Percentiles rank a stretch among this genome's conserved stretches.
These are phyloP conservation scores for Talaromyces stipitatus DNA, from an alignment of 495 filamentous ascomycete species.

Conservation along the genomic window DNA sequence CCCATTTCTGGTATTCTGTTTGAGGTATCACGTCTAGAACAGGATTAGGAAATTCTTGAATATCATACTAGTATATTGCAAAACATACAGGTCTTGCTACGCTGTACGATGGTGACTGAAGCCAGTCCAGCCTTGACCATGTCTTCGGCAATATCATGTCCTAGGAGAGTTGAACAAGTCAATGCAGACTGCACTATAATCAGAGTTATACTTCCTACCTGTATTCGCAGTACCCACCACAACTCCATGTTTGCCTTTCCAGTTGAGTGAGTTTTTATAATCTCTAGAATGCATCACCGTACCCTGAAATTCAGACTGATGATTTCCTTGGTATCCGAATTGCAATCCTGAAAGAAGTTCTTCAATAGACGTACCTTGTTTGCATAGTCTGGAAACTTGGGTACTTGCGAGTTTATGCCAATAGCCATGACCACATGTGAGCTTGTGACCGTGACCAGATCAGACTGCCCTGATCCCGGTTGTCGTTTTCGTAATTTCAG, in stretches of 20 bases:
- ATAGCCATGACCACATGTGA: slow-evolving; percentile 16
- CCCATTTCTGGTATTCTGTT: slow-evolving; percentile 11
- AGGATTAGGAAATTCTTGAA: no score
- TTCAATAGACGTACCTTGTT: slow-evolving; percentile 8
- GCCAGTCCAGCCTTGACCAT: slow-evolving; percentile 27
- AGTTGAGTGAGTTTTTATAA: slow-evolving; percentile 18
- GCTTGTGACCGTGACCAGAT: slow-evolving; percentile 3
- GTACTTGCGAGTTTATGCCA: slow-evolving; percentile 13
- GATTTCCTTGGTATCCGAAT: background rate
- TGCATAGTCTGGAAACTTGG: slow-evolving; percentile 11
- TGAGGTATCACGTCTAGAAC: slow-evolving; percentile 18
- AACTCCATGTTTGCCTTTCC: slow-evolving; percentile 28
- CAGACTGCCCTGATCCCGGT: background rate
- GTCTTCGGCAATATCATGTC: slow-evolving; percentile 36
- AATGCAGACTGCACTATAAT: background rate
- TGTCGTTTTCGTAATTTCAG: slow-evolving; percentile 8
- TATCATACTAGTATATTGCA: background rate
- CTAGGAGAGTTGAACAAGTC: slow-evolving; percentile 6
- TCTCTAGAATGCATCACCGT: slow-evolving; percentile 21
- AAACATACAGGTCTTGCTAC: slow-evolving; percentile 17
- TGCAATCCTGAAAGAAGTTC: background rate
- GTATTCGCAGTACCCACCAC: slow-evolving; percentile 38
- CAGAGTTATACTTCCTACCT: slow-evolving; percentile 11
- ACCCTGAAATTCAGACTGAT: slow-evolving; percentile 18
- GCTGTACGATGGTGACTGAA: slow-evolving; percentile 34